Percentiles rank a stretch among this genome's conserved stretches.
Evolutionary conservation across 495 filamentous ascomycete genomes (phyloP).

Genomic region (Neurospora sublineolata): DNA sequence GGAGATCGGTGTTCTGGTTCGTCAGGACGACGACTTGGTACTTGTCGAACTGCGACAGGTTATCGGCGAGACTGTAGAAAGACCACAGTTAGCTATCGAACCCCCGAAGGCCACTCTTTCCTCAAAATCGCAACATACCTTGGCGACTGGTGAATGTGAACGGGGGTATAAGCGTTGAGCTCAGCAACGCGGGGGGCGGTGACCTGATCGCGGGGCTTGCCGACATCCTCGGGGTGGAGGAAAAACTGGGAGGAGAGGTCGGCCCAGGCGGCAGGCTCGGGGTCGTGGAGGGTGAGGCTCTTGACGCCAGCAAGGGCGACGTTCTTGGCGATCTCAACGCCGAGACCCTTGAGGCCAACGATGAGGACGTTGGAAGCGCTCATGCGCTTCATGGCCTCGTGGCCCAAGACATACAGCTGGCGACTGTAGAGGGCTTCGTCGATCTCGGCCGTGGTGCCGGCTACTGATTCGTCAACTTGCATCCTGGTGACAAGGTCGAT

Average conservation of each 20-base stretch:
- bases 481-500: conserved; percentile 62
- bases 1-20: conserved; percentile 64
- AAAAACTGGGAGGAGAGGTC: conserved; percentile 97
- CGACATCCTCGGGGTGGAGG: conserved; percentile 76
- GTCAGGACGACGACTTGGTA: conserved; percentile 92
- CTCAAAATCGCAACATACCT: conserved; percentile 16
- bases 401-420: conserved; percentile 94
- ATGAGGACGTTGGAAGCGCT: conserved; percentile 89
- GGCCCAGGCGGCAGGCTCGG: conserved; percentile 64
- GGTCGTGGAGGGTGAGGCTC: conserved; percentile 74
- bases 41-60: conserved; percentile 66
- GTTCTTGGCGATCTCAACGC: conserved; percentile 98
- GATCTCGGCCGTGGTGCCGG: conserved; percentile 51
- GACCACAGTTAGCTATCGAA: conserved; percentile 10
- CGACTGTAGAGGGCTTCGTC: conserved; percentile 97
- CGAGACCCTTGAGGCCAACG: conserved; percentile 82
- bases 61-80: conserved; percentile 42
- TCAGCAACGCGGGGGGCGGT: conserved; percentile 85
- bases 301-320: conserved; percentile 89
- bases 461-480: conserved; percentile 62
- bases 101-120: too few relatives aligned
- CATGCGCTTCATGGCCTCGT: conserved; percentile 99
- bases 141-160: conserved; percentile 55
- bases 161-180: conserved; percentile 91
- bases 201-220: conserved; percentile 76